phyloP scores from a whole-genome alignment of 2,329 filamentous ascomycete species.

The Ascochyta clinopodiicola region DNA sequence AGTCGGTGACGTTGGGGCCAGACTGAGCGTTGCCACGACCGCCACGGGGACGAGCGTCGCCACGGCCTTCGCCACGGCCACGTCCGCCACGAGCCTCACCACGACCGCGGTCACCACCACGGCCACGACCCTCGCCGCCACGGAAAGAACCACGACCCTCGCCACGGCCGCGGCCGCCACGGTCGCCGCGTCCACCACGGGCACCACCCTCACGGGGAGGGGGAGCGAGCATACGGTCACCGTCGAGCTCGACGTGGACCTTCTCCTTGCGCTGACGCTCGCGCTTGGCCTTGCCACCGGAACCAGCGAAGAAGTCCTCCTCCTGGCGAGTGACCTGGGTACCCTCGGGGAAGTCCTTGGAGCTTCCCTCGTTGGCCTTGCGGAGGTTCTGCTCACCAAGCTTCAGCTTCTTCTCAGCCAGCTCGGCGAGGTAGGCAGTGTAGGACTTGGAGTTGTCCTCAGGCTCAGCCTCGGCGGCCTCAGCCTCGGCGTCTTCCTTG shows the following conservation, averaged over 20 bases:
- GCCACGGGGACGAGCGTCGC: slow-evolving; percentile 57
- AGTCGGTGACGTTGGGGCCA: slow-evolving; percentile 58
- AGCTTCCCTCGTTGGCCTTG: slow-evolving; percentile 90
- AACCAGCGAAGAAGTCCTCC: slow-evolving; percentile 75
- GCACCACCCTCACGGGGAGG: slow-evolving; percentile 61
- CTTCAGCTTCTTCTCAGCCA: slow-evolving; percentile 76
- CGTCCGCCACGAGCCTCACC: slow-evolving; percentile 58
- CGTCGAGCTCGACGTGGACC: slow-evolving; percentile 86
- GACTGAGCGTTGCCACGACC: slow-evolving; percentile 52
- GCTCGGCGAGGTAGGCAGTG: slow-evolving; percentile 82
- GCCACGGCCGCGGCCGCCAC: slow-evolving; percentile 58
- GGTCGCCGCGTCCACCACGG: slow-evolving; percentile 53
- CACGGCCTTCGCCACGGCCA: slow-evolving; percentile 53
- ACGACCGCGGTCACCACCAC: slow-evolving; percentile 59
- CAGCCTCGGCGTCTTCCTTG: slow-evolving; percentile 47
- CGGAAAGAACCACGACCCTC: slow-evolving; percentile 62
- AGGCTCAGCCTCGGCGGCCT: slow-evolving; percentile 60
- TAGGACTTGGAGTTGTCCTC: slow-evolving; percentile 93
- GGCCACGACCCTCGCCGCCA: slow-evolving; percentile 59
- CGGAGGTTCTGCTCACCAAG: slow-evolving; percentile 75
- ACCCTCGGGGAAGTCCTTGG: slow-evolving; percentile 92
- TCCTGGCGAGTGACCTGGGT: slow-evolving; percentile 67
- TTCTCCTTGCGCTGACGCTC: slow-evolving; percentile 93
- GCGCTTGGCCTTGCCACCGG: slow-evolving; percentile 77
- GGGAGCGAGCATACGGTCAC: slow-evolving; percentile 60